Conservation (phyloP, 2,329 filamentous ascomycete species). For the Allantophomopsis cytisporea region DNA sequence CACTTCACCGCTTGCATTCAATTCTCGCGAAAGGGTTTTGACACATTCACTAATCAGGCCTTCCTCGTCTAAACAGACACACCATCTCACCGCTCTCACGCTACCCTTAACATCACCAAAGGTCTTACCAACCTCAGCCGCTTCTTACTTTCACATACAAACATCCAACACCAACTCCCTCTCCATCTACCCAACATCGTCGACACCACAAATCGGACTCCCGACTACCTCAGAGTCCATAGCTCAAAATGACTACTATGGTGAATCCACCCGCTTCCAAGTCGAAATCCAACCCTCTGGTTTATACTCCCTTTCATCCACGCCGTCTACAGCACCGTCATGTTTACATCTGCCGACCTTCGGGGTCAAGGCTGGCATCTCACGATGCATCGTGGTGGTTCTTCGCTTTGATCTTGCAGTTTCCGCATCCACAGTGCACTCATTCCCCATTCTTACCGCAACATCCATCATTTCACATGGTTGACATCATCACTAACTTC, state of each 20-base stretch:
- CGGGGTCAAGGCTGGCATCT: conserved; percentile 8
- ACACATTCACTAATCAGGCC: too few species aligned
- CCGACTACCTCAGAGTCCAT: conserved; percentile 16
- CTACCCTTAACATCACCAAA: not conserved
- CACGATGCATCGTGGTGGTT: not conserved
- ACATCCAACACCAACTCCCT: not conserved
- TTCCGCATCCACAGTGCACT: not conserved
- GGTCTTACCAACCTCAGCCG: not conserved
- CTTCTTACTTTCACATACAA: not conserved
- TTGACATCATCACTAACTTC: conserved; percentile 1
- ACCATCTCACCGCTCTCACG: too few species aligned
- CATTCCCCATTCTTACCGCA: too few species aligned
- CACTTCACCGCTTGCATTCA: too few species aligned
- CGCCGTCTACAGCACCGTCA: conserved; percentile 16
- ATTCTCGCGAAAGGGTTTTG: too few species aligned
- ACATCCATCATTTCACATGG: too few species aligned
- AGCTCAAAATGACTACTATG: conserved; percentile 47
- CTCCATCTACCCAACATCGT: not conserved
- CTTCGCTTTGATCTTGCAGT: not conserved
- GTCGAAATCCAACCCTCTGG: conserved; percentile 20
- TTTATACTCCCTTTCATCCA: conserved; percentile 24
- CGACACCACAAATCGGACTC: conserved; percentile 9
- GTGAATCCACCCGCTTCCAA: conserved; percentile 28
- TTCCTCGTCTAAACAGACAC: too few species aligned
- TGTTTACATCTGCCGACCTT: conserved; percentile 8